Percentiles rank a stretch among this genome's conserved stretches.
These are phyloP conservation scores for Hibiscus mutabilis DNA, from an alignment of 345 rosid genomes.

Conservation along the genomic window DNA sequence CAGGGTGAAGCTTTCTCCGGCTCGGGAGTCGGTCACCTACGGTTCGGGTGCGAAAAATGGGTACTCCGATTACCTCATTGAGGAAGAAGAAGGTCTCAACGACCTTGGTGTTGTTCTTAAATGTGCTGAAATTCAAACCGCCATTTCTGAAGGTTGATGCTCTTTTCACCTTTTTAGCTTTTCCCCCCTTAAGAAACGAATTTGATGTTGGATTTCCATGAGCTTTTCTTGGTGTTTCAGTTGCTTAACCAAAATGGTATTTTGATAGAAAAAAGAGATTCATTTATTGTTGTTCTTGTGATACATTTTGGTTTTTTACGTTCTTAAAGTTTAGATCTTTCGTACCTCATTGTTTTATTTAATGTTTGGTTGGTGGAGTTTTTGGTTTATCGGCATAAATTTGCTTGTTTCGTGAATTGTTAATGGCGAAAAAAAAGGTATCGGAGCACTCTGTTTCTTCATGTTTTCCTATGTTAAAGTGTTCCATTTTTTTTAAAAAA, in stretches of 20 bases:
- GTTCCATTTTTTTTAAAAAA: background rate
- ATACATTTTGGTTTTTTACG: background rate
- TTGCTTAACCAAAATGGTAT: background rate
- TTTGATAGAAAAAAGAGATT: too few relatives aligned
- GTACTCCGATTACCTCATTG: slow-evolving; percentile 60
- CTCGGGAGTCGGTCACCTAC: slow-evolving; percentile 2
- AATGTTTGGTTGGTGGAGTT: background rate
- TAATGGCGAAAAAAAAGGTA: too few relatives aligned
- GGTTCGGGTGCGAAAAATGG: slow-evolving; percentile 43
- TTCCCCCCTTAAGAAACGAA: background rate
- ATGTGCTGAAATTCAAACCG: slow-evolving; percentile 88
- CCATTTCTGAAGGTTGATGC: slow-evolving; percentile 64
- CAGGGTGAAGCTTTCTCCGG: slow-evolving; percentile 47
- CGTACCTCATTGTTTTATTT: background rate
- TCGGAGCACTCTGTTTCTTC: background rate
- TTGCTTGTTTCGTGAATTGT: too few relatives aligned
- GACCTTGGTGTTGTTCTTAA: slow-evolving; percentile 71
- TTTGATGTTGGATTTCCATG: background rate
- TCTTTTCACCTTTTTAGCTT: background rate
- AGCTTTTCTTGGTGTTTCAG: background rate
- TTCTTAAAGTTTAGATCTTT: slow-evolving; percentile 6
- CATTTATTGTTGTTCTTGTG: too few relatives aligned
- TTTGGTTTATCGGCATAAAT: background rate
- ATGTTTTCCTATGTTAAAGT: background rate
- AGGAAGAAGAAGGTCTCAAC: slow-evolving; percentile 86